Evolutionary conservation across 768 basidiomycete species (phyloP).

Genomic region (Hericium rajendrae): DNA sequence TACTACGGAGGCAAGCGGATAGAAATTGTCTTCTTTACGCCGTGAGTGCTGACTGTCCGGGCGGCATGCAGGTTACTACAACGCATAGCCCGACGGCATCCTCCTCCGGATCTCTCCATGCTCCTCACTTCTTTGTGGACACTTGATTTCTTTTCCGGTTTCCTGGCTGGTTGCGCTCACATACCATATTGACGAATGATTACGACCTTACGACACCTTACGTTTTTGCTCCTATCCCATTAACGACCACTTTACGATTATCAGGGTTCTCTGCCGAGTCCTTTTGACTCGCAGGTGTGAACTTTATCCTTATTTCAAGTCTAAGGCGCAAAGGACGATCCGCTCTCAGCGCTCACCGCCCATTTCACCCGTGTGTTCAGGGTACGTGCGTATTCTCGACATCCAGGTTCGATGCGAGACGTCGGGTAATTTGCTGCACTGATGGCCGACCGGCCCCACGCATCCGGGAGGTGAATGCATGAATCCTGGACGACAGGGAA

Average conservation of each 20-base stretch:
- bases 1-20: conserved; percentile 45
- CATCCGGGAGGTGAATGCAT: neutral
- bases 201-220: neutral
- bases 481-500: conserved; percentile 9
- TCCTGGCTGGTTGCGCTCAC: neutral
- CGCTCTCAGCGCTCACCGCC: too few species aligned
- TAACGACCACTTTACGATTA: neutral
- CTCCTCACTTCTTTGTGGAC: conserved; percentile 17
- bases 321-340: too few species aligned
- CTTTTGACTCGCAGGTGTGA: too few species aligned
- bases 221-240: neutral
- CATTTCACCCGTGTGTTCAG: too few species aligned
- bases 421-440: too few species aligned
- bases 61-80: conserved; percentile 30
- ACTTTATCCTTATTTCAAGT: too few species aligned
- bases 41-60: conserved; percentile 6
- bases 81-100: conserved; percentile 28
- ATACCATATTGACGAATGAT: neutral
- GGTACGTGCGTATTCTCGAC: too few species aligned
- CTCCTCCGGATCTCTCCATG: conserved; percentile 2
- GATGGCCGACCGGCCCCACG: too few species aligned
- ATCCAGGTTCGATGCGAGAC: too few species aligned
- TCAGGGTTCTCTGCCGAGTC: too few species aligned
- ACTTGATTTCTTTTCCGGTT: conserved; percentile 20
- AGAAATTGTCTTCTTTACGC: neutral